phyloP scores from a whole-genome alignment of 441 rosid genomes.

The Raphanus hybrid region DNA sequence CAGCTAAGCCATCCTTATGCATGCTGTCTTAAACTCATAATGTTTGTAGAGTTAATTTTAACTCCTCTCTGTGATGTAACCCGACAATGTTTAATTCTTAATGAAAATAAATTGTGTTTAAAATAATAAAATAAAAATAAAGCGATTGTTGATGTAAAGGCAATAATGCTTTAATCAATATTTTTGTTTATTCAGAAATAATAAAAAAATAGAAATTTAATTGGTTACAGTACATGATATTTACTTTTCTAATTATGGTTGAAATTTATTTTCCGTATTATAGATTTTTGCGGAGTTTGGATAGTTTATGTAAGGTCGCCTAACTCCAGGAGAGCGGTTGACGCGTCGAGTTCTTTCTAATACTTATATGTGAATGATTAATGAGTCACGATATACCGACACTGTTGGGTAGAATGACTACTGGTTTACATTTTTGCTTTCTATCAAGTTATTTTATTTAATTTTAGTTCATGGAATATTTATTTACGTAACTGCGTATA shows the following conservation, averaged over 20 bases:
- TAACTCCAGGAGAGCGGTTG: conserved; percentile 33
- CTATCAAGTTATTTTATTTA: conserved; percentile 12
- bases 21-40: background rate
- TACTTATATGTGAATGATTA: conserved; percentile 25
- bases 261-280: background rate
- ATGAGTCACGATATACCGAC: conserved; percentile 37
- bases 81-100: background rate
- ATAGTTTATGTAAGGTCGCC: conserved; percentile 15
- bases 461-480: conserved; percentile 33
- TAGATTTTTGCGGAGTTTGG: background rate
- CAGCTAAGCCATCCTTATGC: background rate
- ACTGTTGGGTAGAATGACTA: conserved; percentile 25
- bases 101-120: background rate
- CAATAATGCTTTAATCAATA: background rate
- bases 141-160: background rate
- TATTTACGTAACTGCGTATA: conserved; percentile 38
- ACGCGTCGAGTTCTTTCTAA: conserved; percentile 25
- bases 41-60: background rate
- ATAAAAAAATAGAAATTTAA: background rate
- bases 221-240: background rate
- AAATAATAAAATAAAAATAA: background rate
- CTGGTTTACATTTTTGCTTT: conserved; percentile 36
- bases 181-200: background rate
- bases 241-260: background rate
- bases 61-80: background rate